phyloP scores from a whole-genome alignment of 2,329 filamentous ascomycete genomes.

The Pseudogymnoascus pannorum region DNA sequence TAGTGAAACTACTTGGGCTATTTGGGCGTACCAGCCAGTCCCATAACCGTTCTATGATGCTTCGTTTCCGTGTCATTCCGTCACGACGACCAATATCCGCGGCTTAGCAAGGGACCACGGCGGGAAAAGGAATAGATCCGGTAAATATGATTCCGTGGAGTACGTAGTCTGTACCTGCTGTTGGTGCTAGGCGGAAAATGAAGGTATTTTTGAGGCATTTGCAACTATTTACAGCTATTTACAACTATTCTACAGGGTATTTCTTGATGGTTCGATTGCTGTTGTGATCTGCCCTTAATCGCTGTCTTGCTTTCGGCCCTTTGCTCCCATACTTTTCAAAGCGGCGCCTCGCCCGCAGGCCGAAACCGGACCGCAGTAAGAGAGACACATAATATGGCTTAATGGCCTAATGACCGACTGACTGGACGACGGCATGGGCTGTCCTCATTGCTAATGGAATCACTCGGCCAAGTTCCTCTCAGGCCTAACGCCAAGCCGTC shows the following conservation, averaged over 20 bases:
- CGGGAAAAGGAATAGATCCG: background rate
- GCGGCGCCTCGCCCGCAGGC: background rate
- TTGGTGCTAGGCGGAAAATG: background rate
- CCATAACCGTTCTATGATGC: conserved; percentile 4
- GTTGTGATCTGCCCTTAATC: background rate
- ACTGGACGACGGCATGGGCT: background rate
- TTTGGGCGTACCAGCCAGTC: background rate
- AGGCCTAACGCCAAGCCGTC: background rate
- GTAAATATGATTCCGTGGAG: background rate
- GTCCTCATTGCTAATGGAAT: background rate
- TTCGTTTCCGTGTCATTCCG: conserved; percentile 8
- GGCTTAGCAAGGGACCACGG: background rate
- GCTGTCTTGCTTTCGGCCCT: background rate
- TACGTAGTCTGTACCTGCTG: background rate
- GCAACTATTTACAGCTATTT: background rate
- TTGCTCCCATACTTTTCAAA: background rate
- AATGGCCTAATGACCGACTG: too few relatives aligned
- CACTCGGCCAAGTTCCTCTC: background rate
- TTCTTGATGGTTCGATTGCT: background rate
- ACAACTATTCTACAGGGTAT: background rate
- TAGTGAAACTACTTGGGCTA: background rate
- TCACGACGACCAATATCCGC: conserved; percentile 1
- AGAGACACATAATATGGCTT: background rate
- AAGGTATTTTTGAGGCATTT: background rate
- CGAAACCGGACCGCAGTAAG: background rate